Conservation (phyloP, 805 yeast species). For the Saccharomycopsis fibuligera region DNA sequence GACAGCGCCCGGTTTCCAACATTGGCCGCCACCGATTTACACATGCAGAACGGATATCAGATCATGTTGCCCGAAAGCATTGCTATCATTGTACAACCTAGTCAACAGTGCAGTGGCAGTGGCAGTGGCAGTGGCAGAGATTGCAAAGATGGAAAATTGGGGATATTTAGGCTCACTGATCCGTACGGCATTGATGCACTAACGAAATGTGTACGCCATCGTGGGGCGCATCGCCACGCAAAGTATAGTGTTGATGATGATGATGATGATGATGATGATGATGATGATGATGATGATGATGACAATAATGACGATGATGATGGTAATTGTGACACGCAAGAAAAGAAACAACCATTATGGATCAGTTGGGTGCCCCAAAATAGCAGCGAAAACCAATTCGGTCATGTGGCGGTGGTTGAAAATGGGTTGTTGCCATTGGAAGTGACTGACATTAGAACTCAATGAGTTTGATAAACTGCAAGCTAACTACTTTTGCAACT, state of each 20-base stretch:
- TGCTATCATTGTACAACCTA: slow-evolving; percentile 63
- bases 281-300: no score
- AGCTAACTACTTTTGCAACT: no score
- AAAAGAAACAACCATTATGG: no score
- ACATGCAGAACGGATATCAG: slow-evolving; percentile 64
- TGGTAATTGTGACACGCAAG: slow-evolving; percentile 44
- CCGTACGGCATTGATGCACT: slow-evolving; percentile 57
- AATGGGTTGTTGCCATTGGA: slow-evolving; percentile 46
- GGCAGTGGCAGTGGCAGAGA: no score
- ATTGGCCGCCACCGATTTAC: slow-evolving; percentile 57
- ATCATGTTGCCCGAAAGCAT: slow-evolving; percentile 64
- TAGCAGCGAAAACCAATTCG: slow-evolving; percentile 31
- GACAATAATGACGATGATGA: no score
- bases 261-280: no score
- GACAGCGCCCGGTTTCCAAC: no score
- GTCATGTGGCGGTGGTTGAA: slow-evolving; percentile 43
- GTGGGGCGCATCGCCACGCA: slow-evolving; percentile 59
- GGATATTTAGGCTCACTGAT: slow-evolving; percentile 55
- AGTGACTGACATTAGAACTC: slow-evolving; percentile 40
- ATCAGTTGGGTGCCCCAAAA: no score
- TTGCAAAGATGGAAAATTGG: no score
- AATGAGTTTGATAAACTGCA: no score
- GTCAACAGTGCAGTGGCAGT: no score
- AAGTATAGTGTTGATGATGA: no score
- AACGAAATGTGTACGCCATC: slow-evolving; percentile 40